These are phyloP conservation scores for Aspergillus novoparasiticus DNA, from an alignment of 2,329 filamentous ascomycete genomes.

Conservation along the genomic window DNA sequence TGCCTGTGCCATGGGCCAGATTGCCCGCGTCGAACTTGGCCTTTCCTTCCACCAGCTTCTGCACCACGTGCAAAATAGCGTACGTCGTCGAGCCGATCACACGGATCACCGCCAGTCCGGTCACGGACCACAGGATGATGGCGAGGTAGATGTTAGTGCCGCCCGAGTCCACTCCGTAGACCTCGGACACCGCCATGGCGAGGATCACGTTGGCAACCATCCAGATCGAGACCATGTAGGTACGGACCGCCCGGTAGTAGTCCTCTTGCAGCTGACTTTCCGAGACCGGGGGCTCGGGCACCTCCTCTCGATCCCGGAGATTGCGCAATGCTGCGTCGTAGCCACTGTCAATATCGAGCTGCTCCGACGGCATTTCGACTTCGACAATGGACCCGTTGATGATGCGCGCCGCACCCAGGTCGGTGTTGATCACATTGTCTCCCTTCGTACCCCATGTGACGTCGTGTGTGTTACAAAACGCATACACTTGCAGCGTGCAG, in stretches of 20 bases:
- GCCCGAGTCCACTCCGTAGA: constrained; percentile 72
- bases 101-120: constrained; percentile 81
- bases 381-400: constrained; percentile 80
- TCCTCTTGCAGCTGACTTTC: constrained; percentile 93
- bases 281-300: constrained; percentile 61
- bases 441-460: constrained; percentile 99
- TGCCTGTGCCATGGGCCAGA: constrained; percentile 30
- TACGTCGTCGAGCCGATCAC: constrained; percentile 81
- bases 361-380: constrained; percentile 95
- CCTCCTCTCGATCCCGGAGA: constrained; percentile 87
- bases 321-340: constrained; percentile 98
- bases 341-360: constrained; percentile 95
- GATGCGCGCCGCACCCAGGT: constrained; percentile 82
- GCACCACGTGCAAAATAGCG: constrained; percentile 79
- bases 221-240: constrained; percentile 97
- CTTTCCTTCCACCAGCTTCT: constrained; percentile 83
- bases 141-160: constrained; percentile 86
- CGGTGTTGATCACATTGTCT: constrained; percentile 91
- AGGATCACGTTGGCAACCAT: constrained; percentile 89
- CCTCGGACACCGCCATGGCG: constrained; percentile 89
- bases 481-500: constrained; percentile 96
- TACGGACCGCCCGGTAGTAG: constrained; percentile 95
- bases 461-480: constrained; percentile 99
- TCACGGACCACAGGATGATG: constrained; percentile 92
- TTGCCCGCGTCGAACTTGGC: constrained; percentile 58